These are phyloP conservation scores for Leccinum barrowsii DNA, from an alignment of 768 basidiomycete genomes.

Conservation along the genomic window DNA sequence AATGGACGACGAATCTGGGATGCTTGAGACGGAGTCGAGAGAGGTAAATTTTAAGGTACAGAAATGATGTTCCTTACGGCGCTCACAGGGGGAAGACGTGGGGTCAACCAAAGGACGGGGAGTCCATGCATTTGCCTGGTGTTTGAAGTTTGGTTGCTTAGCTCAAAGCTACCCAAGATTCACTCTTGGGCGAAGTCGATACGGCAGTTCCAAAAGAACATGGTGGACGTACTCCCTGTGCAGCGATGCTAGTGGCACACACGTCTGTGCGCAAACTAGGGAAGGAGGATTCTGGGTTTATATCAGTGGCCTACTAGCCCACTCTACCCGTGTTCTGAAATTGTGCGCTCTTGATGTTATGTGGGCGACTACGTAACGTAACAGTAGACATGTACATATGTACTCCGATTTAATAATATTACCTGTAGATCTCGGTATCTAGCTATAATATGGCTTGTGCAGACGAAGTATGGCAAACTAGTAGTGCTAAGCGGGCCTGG, in stretches of 20 bases:
- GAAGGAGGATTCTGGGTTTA: too few relatives aligned
- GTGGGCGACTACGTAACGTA: neutral
- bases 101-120: neutral
- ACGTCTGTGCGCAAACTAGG: too few relatives aligned
- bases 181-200: neutral
- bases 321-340: too few relatives aligned
- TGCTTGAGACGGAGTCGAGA: neutral
- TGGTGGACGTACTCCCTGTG: too few relatives aligned
- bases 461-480: neutral
- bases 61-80: slow-evolving; percentile 5
- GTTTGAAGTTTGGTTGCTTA: neutral
- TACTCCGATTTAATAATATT: neutral
- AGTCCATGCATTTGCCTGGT: neutral
- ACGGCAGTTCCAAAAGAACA: too few relatives aligned
- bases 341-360: too few relatives aligned
- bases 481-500: neutral
- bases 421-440: neutral
- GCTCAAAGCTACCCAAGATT: neutral
- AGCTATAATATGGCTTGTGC: neutral
- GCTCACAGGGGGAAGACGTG: neutral
- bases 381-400: neutral
- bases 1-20: neutral
- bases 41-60: neutral
- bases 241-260: too few relatives aligned
- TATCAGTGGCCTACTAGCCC: too few relatives aligned